Conservation (phyloP, 257 asterid genomes). For the Verbascum thapsus region DNA sequence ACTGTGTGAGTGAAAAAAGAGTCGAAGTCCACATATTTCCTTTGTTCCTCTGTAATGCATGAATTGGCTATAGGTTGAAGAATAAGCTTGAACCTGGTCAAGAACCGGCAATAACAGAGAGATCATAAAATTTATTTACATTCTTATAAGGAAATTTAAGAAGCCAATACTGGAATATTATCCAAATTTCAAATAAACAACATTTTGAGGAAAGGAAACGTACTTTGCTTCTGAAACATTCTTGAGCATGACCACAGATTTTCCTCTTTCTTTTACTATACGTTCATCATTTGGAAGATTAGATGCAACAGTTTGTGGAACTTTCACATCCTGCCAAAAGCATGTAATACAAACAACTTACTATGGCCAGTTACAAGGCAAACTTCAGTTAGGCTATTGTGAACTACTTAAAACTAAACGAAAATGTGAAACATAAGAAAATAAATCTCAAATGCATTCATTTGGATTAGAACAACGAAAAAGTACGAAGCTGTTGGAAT, state of each 20-base stretch:
- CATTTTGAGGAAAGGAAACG: constrained; percentile 10
- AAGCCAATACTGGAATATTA: constrained; percentile 13
- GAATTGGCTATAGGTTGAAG: constrained; percentile 84
- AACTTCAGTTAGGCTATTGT: neutral
- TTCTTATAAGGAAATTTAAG: constrained; percentile 9
- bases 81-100: constrained; percentile 83
- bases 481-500: neutral
- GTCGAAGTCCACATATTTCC: constrained; percentile 71
- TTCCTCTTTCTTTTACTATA: constrained; percentile 89
- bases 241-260: constrained; percentile 98
- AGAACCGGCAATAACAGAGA: constrained; percentile 9
- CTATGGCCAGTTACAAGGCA: constrained; percentile 6
- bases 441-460: neutral
- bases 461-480: neutral
- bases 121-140: neutral
- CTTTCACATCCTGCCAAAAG: constrained; percentile 81
- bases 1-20: constrained; percentile 93
- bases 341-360: constrained; percentile 15
- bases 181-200: neutral
- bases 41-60: constrained; percentile 73
- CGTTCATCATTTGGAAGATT: constrained; percentile 97
- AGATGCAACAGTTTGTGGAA: constrained; percentile 98
- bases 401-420: neutral
- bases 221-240: constrained; percentile 98
- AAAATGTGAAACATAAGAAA: neutral